These are phyloP conservation scores for Lineolata rhizophorae DNA, from an alignment of 495 filamentous ascomycete genomes.

Conservation along the genomic window DNA sequence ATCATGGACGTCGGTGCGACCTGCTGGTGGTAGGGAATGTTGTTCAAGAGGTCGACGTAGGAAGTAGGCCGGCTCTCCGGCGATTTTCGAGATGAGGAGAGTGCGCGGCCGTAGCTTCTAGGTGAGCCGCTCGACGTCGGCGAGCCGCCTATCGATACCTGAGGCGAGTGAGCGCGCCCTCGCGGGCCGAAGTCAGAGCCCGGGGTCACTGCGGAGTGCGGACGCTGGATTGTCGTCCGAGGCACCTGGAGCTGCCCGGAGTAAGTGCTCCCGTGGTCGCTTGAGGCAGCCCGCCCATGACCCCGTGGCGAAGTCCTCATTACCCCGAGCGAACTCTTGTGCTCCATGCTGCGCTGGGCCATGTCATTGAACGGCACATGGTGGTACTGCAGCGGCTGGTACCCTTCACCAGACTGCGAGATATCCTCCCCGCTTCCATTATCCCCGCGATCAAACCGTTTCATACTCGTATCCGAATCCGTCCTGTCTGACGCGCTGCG, in stretches of 20 bases:
- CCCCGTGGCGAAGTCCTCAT: too few relatives aligned
- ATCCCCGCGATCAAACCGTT: too few relatives aligned
- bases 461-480: too few relatives aligned
- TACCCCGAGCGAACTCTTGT: too few relatives aligned
- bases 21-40: conserved; percentile 73
- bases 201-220: conserved; percentile 48
- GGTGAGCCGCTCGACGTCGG: conserved; percentile 20
- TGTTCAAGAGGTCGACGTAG: conserved; percentile 60
- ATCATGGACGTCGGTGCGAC: conserved; percentile 42
- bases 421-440: too few relatives aligned
- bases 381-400: conserved; percentile 28
- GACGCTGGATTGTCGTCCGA: conserved; percentile 35
- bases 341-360: conserved; percentile 1
- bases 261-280: conserved; percentile 8
- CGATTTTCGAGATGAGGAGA: conserved; percentile 26
- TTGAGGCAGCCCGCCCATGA: conserved; percentile 7
- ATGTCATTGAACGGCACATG: conserved; percentile 21
- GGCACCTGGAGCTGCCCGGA: conserved; percentile 9
- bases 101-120: conserved; percentile 9
- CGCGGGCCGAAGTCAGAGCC: conserved; percentile 40
- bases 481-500: too few relatives aligned
- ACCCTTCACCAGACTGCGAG: conserved; percentile 1
- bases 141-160: conserved; percentile 22
- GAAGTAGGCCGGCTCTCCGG: conserved; percentile 60
- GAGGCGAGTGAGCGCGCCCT: conserved; percentile 36